These are phyloP conservation scores for Phascolomyces articulosus DNA, from an alignment of 371 early-diverging fungal genomes.

Conservation along the genomic window DNA sequence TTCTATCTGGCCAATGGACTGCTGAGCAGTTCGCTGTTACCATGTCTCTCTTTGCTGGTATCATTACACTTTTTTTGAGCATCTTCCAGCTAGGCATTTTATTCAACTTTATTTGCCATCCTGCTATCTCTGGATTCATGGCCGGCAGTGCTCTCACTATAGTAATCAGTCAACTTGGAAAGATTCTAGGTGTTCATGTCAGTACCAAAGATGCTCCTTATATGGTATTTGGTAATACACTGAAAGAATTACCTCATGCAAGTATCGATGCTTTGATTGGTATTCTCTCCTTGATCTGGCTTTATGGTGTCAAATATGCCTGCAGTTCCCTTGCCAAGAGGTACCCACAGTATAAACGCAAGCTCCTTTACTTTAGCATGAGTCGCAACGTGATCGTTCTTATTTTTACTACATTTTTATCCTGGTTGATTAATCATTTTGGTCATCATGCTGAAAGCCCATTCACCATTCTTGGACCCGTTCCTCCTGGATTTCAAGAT, in stretches of 20 bases:
- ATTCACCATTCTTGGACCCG: slow-evolving; percentile 64
- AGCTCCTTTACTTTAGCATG: slow-evolving; percentile 56
- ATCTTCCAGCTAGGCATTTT: slow-evolving; percentile 78
- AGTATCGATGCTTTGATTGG: slow-evolving; percentile 66
- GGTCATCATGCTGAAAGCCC: slow-evolving; percentile 34
- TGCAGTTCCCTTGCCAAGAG: slow-evolving; percentile 35
- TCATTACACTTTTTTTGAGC: slow-evolving; percentile 69
- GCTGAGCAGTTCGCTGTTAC: slow-evolving; percentile 41
- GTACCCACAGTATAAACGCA: slow-evolving; percentile 38
- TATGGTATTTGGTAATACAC: slow-evolving; percentile 58
- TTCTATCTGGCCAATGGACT: slow-evolving; percentile 39
- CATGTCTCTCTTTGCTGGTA: slow-evolving; percentile 67
- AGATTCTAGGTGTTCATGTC: slow-evolving; percentile 75
- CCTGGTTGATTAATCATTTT: slow-evolving; percentile 64
- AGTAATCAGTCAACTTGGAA: slow-evolving; percentile 79
- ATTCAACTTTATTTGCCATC: slow-evolving; percentile 82
- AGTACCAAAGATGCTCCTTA: slow-evolving; percentile 65
- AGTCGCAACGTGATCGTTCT: slow-evolving; percentile 74
- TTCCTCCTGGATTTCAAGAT: slow-evolving; percentile 74
- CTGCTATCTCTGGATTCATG: slow-evolving; percentile 78
- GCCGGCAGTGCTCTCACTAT: slow-evolving; percentile 80
- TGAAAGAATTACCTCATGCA: slow-evolving; percentile 44
- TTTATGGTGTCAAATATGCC: slow-evolving; percentile 44
- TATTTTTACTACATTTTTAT: slow-evolving; percentile 73
- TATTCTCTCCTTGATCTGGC: slow-evolving; percentile 54